These are phyloP conservation scores for Kockiozyma suomiensis DNA, from an alignment of 805 yeast species.

Conservation along the genomic window DNA sequence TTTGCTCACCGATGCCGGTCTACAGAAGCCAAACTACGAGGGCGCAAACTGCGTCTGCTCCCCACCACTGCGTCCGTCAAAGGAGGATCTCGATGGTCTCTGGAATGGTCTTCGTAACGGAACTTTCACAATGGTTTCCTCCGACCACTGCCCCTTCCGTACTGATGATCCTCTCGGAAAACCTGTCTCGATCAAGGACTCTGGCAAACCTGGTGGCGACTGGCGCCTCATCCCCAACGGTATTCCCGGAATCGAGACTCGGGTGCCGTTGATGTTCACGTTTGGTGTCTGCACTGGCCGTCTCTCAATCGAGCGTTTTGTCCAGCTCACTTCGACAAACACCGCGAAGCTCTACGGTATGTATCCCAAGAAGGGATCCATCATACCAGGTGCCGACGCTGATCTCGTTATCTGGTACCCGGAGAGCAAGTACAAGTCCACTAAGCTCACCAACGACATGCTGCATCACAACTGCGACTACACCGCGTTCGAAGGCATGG, in stretches of 20 bases:
- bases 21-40: slow-evolving; percentile 47
- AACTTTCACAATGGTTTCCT: slow-evolving; percentile 51
- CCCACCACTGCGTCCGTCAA: slow-evolving; percentile 52
- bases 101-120: slow-evolving; percentile 54
- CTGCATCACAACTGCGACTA: slow-evolving; percentile 38
- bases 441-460: slow-evolving; percentile 43
- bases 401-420: slow-evolving; percentile 55
- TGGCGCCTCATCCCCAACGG: slow-evolving; percentile 50
- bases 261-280: slow-evolving; percentile 49
- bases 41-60: slow-evolving; percentile 57
- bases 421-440: slow-evolving; percentile 39
- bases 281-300: slow-evolving; percentile 50
- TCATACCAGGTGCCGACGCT: slow-evolving; percentile 54
- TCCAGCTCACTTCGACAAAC: slow-evolving; percentile 51
- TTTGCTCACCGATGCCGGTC: slow-evolving; percentile 47
- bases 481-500: slow-evolving; percentile 45
- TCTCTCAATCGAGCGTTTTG: slow-evolving; percentile 50
- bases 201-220: slow-evolving; percentile 35
- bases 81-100: slow-evolving; percentile 48
- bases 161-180: slow-evolving; percentile 50
- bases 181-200: slow-evolving; percentile 41
- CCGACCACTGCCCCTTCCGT: slow-evolving; percentile 53
- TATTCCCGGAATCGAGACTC: slow-evolving; percentile 54
- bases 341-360: slow-evolving; percentile 54
- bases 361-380: slow-evolving; percentile 47